Evolutionary conservation across 306 rosid species (phyloP).

Genomic region (Alnus glutinosa): DNA sequence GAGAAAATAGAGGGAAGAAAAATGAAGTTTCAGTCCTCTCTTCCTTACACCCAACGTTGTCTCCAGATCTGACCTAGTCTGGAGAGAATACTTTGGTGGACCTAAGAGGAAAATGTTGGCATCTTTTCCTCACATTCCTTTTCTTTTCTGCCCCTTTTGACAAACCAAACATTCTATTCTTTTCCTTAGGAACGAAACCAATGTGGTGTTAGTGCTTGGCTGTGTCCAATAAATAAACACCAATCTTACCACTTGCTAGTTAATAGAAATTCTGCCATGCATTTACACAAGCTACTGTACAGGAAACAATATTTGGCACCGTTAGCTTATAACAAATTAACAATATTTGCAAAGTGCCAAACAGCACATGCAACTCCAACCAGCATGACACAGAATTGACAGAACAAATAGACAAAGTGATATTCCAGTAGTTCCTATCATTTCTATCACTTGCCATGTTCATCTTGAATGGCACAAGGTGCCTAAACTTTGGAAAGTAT

Average conservation of each 20-base stretch:
- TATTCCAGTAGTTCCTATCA: neutral
- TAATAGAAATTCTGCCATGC: neutral
- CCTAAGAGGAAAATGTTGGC: neutral
- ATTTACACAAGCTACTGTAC: neutral
- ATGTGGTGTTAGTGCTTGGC: neutral
- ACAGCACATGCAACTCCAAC: neutral
- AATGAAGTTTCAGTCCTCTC: neutral
- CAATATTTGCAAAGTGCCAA: neutral
- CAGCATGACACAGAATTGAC: neutral
- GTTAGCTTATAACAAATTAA: neutral
- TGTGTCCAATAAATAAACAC: neutral
- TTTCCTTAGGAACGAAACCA: neutral
- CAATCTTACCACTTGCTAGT: neutral
- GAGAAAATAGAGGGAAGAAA: neutral
- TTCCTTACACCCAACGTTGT: neutral
- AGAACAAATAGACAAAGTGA: neutral
- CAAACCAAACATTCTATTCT: neutral
- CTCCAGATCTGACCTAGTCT: neutral
- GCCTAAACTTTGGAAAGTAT: neutral
- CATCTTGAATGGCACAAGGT: constrained; percentile 2
- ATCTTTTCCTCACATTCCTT: neutral
- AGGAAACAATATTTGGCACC: neutral
- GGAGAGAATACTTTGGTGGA: neutral
- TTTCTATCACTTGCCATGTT: neutral
- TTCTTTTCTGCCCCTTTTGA: neutral